These are phyloP conservation scores for Ceratobasidium papillatum DNA, from an alignment of 1,284 basidiomycete genomes.

Conservation along the genomic window DNA sequence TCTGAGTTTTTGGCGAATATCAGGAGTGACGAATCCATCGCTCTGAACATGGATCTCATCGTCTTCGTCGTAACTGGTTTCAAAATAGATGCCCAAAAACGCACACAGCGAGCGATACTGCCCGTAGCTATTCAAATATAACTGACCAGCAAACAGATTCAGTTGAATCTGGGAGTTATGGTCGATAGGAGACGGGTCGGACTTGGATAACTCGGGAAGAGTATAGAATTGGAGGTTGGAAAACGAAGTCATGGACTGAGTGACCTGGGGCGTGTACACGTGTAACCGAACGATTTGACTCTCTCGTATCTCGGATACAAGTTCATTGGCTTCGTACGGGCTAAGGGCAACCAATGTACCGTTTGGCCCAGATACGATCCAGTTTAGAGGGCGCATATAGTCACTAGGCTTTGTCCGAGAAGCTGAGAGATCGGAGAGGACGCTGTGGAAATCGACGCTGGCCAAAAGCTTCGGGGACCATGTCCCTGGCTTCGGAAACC, in stretches of 20 bases:
- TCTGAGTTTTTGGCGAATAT: neutral
- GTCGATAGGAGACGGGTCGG: neutral
- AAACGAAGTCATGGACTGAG: slow-evolving; percentile 31
- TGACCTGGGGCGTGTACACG: slow-evolving; percentile 25
- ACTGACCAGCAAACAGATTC: slow-evolving; percentile 36
- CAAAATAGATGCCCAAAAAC: slow-evolving; percentile 25
- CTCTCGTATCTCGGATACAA: slow-evolving; percentile 51
- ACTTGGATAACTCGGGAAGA: neutral
- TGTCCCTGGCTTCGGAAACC: neutral
- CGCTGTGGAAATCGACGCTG: neutral
- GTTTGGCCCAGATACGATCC: slow-evolving; percentile 56
- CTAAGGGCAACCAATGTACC: slow-evolving; percentile 57
- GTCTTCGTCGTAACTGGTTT: neutral
- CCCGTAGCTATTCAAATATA: slow-evolving; percentile 14
- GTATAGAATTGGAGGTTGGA: slow-evolving; percentile 37
- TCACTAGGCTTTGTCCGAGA: neutral
- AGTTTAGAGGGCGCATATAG: slow-evolving; percentile 46
- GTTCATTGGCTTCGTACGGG: slow-evolving; percentile 57
- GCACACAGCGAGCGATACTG: slow-evolving; percentile 22
- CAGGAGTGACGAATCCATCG: slow-evolving; percentile 18
- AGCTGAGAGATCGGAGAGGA: neutral
- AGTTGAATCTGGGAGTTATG: neutral
- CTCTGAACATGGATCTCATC: neutral
- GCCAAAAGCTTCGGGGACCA: neutral
- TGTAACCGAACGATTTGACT: slow-evolving; percentile 26